phyloP scores from a whole-genome alignment of 2,329 filamentous ascomycete species.

The Cyphellophora attinorum region DNA sequence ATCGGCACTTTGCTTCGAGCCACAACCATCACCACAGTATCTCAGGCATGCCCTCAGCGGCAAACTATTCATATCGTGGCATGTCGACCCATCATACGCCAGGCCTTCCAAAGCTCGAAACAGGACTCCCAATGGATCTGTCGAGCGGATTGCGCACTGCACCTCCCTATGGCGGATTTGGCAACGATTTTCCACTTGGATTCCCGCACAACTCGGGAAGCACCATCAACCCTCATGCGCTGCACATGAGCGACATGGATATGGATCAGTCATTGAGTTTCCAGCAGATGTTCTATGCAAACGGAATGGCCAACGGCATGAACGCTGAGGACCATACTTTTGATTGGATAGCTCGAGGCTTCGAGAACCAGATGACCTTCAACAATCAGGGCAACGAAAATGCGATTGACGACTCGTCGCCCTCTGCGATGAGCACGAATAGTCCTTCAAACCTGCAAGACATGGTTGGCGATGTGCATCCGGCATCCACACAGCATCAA shows the following conservation, averaged over 20 bases:
- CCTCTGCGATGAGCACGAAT: slow-evolving; percentile 88
- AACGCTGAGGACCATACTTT: slow-evolving; percentile 63
- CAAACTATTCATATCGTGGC: slow-evolving; percentile 56
- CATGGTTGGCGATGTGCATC: slow-evolving; percentile 69
- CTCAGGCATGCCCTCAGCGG: slow-evolving; percentile 48
- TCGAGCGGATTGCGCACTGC: slow-evolving; percentile 67
- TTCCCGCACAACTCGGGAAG: slow-evolving; percentile 32
- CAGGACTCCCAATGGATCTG: slow-evolving; percentile 58
- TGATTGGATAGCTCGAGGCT: slow-evolving; percentile 68
- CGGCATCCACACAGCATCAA: slow-evolving; percentile 15
- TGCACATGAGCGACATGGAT: slow-evolving; percentile 75
- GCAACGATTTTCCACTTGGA: slow-evolving; percentile 49
- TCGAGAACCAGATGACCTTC: slow-evolving; percentile 68
- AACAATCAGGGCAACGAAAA: slow-evolving; percentile 58
- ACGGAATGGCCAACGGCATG: slow-evolving; percentile 45
- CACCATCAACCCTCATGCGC: slow-evolving; percentile 55
- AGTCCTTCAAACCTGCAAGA: slow-evolving; percentile 90
- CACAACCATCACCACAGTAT: slow-evolving; percentile 67
- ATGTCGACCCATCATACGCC: slow-evolving; percentile 65
- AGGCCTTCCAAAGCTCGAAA: slow-evolving; percentile 74
- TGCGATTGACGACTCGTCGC: slow-evolving; percentile 84
- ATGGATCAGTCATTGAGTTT: slow-evolving; percentile 33
- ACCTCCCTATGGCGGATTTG: slow-evolving; percentile 58
- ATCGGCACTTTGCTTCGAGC: slow-evolving; percentile 37
- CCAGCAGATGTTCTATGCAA: slow-evolving; percentile 24